Conservation (phyloP, 345 rosid genomes). For the Citrus glauca region DNA sequence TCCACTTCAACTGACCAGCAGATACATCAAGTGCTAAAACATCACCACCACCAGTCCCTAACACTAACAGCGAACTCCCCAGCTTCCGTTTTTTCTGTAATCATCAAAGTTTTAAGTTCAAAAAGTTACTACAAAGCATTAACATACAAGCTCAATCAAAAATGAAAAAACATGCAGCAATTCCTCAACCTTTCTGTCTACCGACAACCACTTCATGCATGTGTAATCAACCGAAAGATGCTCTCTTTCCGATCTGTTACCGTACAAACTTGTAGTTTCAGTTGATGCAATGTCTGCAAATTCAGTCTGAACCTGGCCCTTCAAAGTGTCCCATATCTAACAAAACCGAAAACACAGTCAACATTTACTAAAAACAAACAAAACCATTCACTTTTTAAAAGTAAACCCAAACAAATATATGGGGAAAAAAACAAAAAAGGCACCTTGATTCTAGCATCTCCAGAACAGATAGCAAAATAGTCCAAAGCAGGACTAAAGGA, state of each 20-base stretch:
- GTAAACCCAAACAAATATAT: neutral
- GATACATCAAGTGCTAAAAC: conserved; percentile 89
- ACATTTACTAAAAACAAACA: neutral
- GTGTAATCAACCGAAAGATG: conserved; percentile 74
- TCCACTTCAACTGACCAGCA: conserved; percentile 91
- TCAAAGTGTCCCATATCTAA: conserved; percentile 75
- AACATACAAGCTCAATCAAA: neutral
- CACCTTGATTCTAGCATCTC: conserved; percentile 91
- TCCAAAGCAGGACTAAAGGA: conserved; percentile 74
- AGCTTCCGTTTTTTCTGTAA: conserved; percentile 79
- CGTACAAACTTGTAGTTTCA: conserved; percentile 25
- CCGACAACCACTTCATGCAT: conserved; percentile 78
- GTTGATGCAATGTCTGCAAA: conserved; percentile 64
- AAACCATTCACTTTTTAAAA: neutral
- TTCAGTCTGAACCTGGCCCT: conserved; percentile 72
- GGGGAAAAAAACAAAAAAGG: neutral
- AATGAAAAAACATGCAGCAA: neutral
- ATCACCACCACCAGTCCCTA: conserved; percentile 93
- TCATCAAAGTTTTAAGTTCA: neutral
- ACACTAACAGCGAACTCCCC: conserved; percentile 55
- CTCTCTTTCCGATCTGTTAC: conserved; percentile 46
- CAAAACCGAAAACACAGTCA: conserved; percentile 8
- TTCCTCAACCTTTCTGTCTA: conserved; percentile 49
- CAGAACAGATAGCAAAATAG: conserved; percentile 73
- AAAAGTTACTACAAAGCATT: neutral